Evolutionary conservation across 495 filamentous ascomycete species (phyloP).

Genomic region (Neurospora hispaniola): DNA sequence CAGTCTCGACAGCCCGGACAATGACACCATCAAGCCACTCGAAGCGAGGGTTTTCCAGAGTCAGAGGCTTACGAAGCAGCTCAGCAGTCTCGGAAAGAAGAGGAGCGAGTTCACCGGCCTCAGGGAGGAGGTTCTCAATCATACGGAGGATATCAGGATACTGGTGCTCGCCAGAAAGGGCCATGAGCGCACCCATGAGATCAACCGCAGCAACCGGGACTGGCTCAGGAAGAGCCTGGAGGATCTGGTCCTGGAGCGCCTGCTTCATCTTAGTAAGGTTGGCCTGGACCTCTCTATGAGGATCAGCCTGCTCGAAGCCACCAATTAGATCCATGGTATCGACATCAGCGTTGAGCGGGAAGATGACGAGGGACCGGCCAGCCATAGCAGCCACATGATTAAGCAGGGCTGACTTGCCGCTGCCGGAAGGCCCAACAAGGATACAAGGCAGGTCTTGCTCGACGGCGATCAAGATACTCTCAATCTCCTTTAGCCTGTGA

Average conservation of each 20-base stretch:
- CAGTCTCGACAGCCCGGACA: slow-evolving; percentile 73
- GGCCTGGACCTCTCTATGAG: slow-evolving; percentile 51
- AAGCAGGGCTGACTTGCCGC: slow-evolving; percentile 74
- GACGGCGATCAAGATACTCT: slow-evolving; percentile 80
- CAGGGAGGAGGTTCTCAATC: slow-evolving; percentile 19
- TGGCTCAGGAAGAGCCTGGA: slow-evolving; percentile 35
- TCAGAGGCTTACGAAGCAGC: slow-evolving; percentile 33
- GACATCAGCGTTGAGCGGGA: slow-evolving; percentile 82
- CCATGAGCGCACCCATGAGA: slow-evolving; percentile 29
- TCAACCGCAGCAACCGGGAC: slow-evolving; percentile 33
- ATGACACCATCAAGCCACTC: slow-evolving; percentile 94
- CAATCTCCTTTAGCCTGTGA: slow-evolving; percentile 54
- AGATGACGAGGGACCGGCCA: slow-evolving; percentile 62
- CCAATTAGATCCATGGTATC: slow-evolving; percentile 96
- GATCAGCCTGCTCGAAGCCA: slow-evolving; percentile 90
- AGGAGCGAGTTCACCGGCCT: slow-evolving; percentile 17
- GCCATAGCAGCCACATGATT: slow-evolving; percentile 64
- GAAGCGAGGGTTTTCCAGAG: slow-evolving; percentile 63
- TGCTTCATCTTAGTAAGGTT: slow-evolving; percentile 43
- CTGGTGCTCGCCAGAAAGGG: slow-evolving; percentile 17
- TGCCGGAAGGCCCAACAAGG: slow-evolving; percentile 73
- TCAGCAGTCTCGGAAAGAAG: slow-evolving; percentile 21
- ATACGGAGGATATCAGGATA: slow-evolving; percentile 21
- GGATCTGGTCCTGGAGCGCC: slow-evolving; percentile 43
- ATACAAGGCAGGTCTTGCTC: slow-evolving; percentile 82